phyloP scores from a whole-genome alignment of 768 basidiomycete species.

The Termitomyces sp. region DNA sequence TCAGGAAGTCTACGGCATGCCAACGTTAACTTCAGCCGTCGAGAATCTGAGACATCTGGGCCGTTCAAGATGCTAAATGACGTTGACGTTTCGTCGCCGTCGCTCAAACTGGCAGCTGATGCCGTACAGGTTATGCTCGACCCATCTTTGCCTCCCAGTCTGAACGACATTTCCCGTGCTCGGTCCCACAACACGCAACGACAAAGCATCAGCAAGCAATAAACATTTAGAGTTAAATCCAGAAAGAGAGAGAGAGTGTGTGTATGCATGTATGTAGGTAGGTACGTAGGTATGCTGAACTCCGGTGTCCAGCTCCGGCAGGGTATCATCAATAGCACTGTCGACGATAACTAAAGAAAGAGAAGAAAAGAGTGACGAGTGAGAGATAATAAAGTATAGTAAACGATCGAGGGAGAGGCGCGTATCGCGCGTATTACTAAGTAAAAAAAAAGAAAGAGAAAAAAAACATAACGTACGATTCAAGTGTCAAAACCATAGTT shows the following conservation, averaged over 20 bases:
- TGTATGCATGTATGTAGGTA: conserved; percentile 1
- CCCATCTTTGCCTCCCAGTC: no score
- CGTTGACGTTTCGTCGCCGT: no score
- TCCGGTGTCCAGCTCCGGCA: conserved; percentile 15
- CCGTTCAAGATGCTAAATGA: no score
- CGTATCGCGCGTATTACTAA: not conserved
- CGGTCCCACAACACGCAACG: not conserved
- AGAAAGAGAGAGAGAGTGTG: conserved; percentile 2
- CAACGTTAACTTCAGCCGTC: no score
- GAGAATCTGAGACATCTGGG: no score
- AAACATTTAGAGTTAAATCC: conserved; percentile 8
- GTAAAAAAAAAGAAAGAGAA: not conserved
- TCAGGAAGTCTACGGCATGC: no score
- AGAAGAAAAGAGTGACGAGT: not conserved
- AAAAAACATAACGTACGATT: not conserved
- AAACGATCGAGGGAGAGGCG: conserved; percentile 5
- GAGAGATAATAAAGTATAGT: not conserved
- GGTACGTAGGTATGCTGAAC: conserved; percentile 3
- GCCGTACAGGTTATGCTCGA: no score
- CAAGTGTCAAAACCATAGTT: not conserved
- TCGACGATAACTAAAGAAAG: not conserved
- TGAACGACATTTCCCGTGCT: no score
- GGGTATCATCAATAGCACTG: conserved; percentile 19
- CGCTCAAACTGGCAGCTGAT: no score
- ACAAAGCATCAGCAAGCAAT: not conserved